phyloP scores from a whole-genome alignment of 75 land plant genomes.

The Gnetum montanum region DNA sequence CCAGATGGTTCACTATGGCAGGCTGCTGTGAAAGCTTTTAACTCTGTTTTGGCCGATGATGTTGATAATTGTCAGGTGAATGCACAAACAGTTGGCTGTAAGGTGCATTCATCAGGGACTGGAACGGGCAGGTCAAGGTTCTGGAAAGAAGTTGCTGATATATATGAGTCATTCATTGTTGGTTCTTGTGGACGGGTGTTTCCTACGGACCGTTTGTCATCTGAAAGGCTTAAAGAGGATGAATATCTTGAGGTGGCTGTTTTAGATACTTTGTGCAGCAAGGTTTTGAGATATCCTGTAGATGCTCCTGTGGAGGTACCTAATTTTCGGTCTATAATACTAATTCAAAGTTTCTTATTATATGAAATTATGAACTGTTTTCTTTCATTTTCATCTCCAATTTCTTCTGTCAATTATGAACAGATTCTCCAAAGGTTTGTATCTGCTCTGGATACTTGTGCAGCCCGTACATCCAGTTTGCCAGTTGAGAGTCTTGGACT shows the following conservation, averaged over 20 bases:
- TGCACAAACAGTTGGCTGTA: slow-evolving; percentile 1
- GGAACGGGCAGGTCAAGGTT: slow-evolving; percentile 47
- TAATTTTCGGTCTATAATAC: not conserved
- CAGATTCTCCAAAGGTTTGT: slow-evolving; percentile 70
- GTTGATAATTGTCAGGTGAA: slow-evolving; percentile 13
- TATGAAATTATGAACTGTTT: not conserved
- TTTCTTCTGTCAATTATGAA: not conserved
- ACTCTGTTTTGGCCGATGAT: slow-evolving; percentile 47
- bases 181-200: slow-evolving; percentile 87
- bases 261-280: slow-evolving; percentile 61
- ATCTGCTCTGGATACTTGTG: slow-evolving; percentile 82
- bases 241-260: slow-evolving; percentile 66
- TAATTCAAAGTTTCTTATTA: no score
- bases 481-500: slow-evolving; percentile 74
- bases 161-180: slow-evolving; percentile 81
- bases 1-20: slow-evolving; percentile 85
- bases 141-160: slow-evolving; percentile 96
- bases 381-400: not conserved
- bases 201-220: slow-evolving; percentile 39
- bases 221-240: slow-evolving; percentile 56
- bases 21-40: slow-evolving; percentile 63
- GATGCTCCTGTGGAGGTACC: slow-evolving; percentile 74
- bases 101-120: slow-evolving; percentile 16
- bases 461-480: slow-evolving; percentile 84
- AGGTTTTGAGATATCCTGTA: slow-evolving; percentile 52